Base-by-base conservation (phyloP, 768 basidiomycete species). In the Rhodotorula sphaerocarpa region DNA sequence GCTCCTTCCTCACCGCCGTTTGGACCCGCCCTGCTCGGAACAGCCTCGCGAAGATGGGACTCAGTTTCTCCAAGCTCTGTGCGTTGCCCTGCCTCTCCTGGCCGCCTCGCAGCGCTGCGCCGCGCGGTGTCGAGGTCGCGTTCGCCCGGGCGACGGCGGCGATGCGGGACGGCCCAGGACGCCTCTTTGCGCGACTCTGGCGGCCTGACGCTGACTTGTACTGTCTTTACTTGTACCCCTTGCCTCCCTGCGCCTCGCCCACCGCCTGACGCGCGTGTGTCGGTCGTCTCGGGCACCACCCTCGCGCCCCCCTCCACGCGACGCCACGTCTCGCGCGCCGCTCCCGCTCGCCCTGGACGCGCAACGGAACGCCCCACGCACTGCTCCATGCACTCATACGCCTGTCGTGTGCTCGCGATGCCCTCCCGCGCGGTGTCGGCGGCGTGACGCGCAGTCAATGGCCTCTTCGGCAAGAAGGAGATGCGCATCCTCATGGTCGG, bases 401-500 rank as follows among this genome's bases (percentile, higher is more conserved):
- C 21, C 23, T 6, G 25, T 27, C 20, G 7, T 27, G 3, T 15
- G 18, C 18, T 20, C 16, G 5, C 46, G 7, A 2, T 3, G 2
- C 18, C 25, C 27, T 7, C 20, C 36, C 25, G 34, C 27, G 33
- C n/a, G 21, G 27, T 18, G 16, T 45, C 20, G 28, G 16, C 57
- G 33, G 23, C 42, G 16, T 30, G 16, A 3, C 28, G 60, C 70
- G 71, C 66, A 66, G 79, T 96, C 73, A 80, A 83, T 53, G 82
- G 83, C 76, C 82, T 99, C 75, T 91, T 96, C 73, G 92, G 91
- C 78, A 96, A 95, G 82, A 93, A 86, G 84, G 93, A 99, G 80
- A 97, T 99, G 93, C 92, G 93, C 76, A 97, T 99, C 80, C 80
- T 99, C 78, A 99, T 99, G 93, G 93, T 99, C 75, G 95, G 95